phyloP scores from a whole-genome alignment of 768 basidiomycete species.

The Filobasidium floriforme region DNA sequence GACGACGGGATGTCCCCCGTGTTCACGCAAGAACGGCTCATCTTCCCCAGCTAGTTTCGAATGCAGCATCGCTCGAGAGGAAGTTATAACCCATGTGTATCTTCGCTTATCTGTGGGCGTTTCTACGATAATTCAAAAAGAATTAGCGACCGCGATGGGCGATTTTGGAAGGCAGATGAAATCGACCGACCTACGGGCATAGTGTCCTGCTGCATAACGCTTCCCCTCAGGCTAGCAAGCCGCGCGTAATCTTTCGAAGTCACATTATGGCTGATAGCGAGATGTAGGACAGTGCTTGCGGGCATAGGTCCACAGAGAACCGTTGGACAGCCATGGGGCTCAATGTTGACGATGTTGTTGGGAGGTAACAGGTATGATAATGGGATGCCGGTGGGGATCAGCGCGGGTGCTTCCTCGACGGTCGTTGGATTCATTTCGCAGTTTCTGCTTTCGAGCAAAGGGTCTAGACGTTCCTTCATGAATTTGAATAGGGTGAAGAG shows the following conservation, averaged over 20 bases:
- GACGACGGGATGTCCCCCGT: constrained; percentile 12
- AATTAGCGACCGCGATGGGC: not conserved
- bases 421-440: not conserved
- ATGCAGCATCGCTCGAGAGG: not conserved
- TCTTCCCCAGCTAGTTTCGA: not conserved
- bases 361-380: not conserved
- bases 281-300: not conserved
- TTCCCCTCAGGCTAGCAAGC: not conserved
- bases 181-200: not conserved
- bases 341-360: not conserved
- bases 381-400: not conserved
- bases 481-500: not conserved
- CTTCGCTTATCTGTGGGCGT: not conserved
- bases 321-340: not conserved
- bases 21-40: not conserved
- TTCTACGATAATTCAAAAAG: not conserved
- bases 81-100: constrained; percentile 7
- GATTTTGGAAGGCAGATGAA: not conserved
- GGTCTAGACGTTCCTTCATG: not conserved
- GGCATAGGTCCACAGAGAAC: not conserved
- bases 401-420: not conserved
- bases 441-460: not conserved
- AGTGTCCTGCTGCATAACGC: not conserved
- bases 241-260: not conserved
- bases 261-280: not conserved